Base-by-base conservation (phyloP, 768 basidiomycete genomes). In the Boletellus emodensis region DNA sequence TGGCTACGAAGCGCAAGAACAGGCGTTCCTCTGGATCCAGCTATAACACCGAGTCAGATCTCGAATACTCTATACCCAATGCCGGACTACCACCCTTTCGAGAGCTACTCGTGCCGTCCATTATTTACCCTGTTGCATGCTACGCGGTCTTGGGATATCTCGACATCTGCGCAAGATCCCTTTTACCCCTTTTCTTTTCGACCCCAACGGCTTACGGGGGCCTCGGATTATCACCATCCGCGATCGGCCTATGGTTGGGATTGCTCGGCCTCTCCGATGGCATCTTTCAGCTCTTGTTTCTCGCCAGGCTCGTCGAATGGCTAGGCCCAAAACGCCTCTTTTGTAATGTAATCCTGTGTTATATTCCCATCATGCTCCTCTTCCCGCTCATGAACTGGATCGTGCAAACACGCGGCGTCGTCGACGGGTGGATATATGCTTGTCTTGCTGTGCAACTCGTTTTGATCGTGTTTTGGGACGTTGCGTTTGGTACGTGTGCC, bases 401-500 rank as follows among this genome's bases (percentile, higher is more conserved):
- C 44, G 74, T 60, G 41, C 66, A 42, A 51, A 82, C 12, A 77
- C 82, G 46, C 6, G 68, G 76, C 30, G 80, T 78, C 11, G 60
- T 79, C 40, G 71, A 71, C 32, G 32, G 41, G 3, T 48, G 60
- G 17, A 73, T 85, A 3, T 84, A 79, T 75, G 54, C 60, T 18
- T 63, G 72, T 20, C 67, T 87, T 20, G 67, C 53, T 3, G 48
- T 73, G 6, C 83, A 87, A 54, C 67, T 79, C 33, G 55, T 70
- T 4, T 50, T 76, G 4, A 77, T 76, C 7, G 70, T 83, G 30
- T 59, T 76, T 22, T 56, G 82, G 58, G 79, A 75, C 59, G 63
- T 82, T 39, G 76, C 79, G 8, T 86, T 77, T 53, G 82, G 85
- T 83, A 49, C 52, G 83, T 67, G 26, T 15, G 17, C 38, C n/a